These are phyloP conservation scores for Hypericum perforatum DNA, from an alignment of 345 rosid genomes.

Conservation along the genomic window DNA sequence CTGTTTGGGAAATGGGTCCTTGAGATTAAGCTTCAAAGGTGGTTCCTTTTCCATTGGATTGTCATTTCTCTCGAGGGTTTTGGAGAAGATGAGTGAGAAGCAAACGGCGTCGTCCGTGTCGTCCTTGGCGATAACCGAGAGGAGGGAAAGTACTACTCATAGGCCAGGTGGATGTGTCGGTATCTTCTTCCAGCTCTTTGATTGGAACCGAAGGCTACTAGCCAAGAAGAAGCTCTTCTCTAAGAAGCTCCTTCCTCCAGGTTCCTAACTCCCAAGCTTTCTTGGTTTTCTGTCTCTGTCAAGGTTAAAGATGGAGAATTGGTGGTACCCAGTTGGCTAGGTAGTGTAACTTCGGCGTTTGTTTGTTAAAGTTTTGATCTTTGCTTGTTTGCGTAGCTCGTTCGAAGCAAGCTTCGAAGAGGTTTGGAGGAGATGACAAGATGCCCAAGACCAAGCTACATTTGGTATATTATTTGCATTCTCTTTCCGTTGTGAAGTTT, in stretches of 20 bases:
- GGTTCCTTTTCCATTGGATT: too few species aligned
- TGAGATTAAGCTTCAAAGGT: too few species aligned
- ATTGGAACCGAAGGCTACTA: conserved; percentile 77
- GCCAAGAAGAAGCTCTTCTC: conserved; percentile 80
- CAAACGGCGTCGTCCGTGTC: background rate
- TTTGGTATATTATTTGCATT: conserved; percentile 37
- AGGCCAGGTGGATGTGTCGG: conserved; percentile 81
- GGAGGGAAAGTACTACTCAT: conserved; percentile 24
- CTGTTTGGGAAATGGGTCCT: too few species aligned
- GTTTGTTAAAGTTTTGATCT: background rate
- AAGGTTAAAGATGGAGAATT: background rate
- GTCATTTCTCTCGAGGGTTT: too few species aligned
- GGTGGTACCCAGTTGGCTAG: background rate
- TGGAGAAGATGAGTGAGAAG: background rate
- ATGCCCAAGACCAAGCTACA: conserved; percentile 69
- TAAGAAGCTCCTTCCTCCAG: conserved; percentile 63
- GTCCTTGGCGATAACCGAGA: conserved; percentile 26
- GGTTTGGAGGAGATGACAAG: conserved; percentile 71
- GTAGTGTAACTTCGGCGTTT: background rate
- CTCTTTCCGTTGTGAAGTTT: background rate
- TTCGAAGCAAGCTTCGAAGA: conserved; percentile 47
- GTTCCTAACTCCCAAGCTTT: conserved; percentile 20
- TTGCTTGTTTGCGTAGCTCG: conserved; percentile 31
- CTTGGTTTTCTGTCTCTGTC: background rate
- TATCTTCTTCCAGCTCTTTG: conserved; percentile 79